phyloP scores from a whole-genome alignment of 2,329 filamentous ascomycete genomes.

The Exophiala lecanii-corni region DNA sequence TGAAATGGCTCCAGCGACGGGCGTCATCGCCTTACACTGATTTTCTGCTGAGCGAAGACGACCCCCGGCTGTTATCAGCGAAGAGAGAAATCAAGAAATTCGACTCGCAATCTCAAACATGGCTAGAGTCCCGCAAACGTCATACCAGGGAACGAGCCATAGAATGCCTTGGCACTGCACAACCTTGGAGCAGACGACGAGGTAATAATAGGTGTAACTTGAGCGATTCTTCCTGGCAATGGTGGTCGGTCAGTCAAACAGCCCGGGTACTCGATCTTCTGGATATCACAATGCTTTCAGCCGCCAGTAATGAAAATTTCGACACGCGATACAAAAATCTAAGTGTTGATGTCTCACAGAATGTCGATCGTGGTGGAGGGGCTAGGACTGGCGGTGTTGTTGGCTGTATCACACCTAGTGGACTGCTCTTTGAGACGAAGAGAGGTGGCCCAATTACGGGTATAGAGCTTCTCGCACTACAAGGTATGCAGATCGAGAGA shows the following conservation, averaged over 20 bases:
- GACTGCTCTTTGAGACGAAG: constrained; percentile 57
- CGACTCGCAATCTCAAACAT: constrained; percentile 39
- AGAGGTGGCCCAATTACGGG: constrained; percentile 59
- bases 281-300: constrained; percentile 57
- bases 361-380: constrained; percentile 58
- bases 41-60: constrained; percentile 56
- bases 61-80: constrained; percentile 42
- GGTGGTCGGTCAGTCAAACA: constrained; percentile 49
- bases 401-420: constrained; percentile 64
- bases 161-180: constrained; percentile 48
- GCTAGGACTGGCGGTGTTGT: constrained; percentile 51
- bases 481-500: constrained; percentile 62
- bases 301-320: constrained; percentile 40
- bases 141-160: constrained; percentile 54
- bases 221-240: constrained; percentile 53
- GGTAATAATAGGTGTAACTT: constrained; percentile 49
- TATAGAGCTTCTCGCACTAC: constrained; percentile 59
- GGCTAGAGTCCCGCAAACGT: constrained; percentile 55
- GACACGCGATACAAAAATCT: constrained; percentile 56
- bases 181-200: constrained; percentile 58
- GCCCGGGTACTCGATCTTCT: constrained; percentile 62
- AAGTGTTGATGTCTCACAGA: constrained; percentile 65
- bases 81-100: constrained; percentile 31
- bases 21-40: constrained; percentile 60
- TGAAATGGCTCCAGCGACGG: constrained; percentile 48